Conservation (phyloP, 2,329 filamentous ascomycete species). For the Chaetomiaceae sp. region DNA sequence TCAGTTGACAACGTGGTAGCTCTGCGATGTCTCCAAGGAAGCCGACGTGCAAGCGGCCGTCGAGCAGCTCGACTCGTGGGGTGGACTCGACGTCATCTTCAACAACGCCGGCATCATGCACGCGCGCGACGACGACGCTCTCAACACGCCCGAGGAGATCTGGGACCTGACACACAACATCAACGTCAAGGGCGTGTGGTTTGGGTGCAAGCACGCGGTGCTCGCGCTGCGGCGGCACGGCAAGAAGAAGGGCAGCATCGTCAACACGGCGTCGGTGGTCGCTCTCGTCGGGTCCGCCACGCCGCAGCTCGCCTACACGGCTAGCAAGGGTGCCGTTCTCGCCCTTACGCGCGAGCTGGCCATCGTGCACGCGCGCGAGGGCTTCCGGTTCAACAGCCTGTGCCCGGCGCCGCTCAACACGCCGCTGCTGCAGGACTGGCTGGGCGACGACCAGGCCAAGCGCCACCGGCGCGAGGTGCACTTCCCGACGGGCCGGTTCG, state of each 20-base stretch:
- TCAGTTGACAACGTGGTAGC: constrained; percentile 25
- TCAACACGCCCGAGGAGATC: constrained; percentile 81
- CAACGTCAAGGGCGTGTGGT: constrained; percentile 99
- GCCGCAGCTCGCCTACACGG: constrained; percentile 87
- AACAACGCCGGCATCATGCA: constrained; percentile 99
- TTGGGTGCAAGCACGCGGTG: constrained; percentile 86
- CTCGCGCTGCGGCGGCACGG: constrained; percentile 72
- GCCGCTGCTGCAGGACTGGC: constrained; percentile 85
- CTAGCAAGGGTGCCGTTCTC: constrained; percentile 87
- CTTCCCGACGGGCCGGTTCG: constrained; percentile 83
- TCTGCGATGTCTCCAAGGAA: constrained; percentile 82
- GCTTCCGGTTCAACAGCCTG: constrained; percentile 83
- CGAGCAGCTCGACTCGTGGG: constrained; percentile 73
- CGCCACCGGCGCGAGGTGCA: constrained; percentile 78
- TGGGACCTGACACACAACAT: constrained; percentile 93
- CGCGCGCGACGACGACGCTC: constrained; percentile 69
- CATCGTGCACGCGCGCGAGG: constrained; percentile 85
- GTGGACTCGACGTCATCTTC: constrained; percentile 87
- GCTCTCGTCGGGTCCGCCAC: constrained; percentile 83
- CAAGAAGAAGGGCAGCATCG: constrained; percentile 76
- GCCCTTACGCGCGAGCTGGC: constrained; percentile 86
- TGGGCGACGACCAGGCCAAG: constrained; percentile 81
- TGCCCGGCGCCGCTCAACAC: constrained; percentile 93
- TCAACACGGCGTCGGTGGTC: constrained; percentile 89
- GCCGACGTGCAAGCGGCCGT: constrained; percentile 69